These are phyloP conservation scores for Claviceps sp. DNA, from an alignment of 2,329 filamentous ascomycete species.

Conservation along the genomic window DNA sequence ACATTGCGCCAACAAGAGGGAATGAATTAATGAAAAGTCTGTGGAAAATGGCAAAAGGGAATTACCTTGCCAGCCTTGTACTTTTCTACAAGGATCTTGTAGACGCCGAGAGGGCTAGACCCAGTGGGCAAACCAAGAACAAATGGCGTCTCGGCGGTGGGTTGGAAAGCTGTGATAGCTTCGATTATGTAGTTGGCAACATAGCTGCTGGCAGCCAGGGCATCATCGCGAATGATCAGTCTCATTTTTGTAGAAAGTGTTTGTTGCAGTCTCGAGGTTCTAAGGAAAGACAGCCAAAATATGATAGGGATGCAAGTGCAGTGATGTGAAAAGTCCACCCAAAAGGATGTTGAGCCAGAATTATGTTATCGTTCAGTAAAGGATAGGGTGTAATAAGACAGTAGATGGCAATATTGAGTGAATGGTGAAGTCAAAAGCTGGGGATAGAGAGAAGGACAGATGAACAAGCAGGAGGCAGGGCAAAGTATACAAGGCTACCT, in stretches of 20 bases:
- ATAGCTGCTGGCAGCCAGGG: slow-evolving; percentile 55
- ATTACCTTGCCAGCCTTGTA: slow-evolving; percentile 50
- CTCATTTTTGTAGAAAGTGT: slow-evolving; percentile 41
- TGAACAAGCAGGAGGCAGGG: not conserved
- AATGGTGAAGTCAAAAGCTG: not conserved
- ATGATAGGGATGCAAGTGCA: not conserved
- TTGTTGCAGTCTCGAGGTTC: slow-evolving; percentile 7
- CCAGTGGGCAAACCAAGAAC: slow-evolving; percentile 75
- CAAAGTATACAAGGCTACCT: not conserved
- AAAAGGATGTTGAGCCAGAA: not conserved
- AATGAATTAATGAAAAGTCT: not conserved
- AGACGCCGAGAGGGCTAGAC: slow-evolving; percentile 66
- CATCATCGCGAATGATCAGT: slow-evolving; percentile 68
- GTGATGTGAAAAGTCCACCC: not conserved
- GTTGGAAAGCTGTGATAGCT: slow-evolving; percentile 64
- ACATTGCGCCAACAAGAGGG: too few species aligned
- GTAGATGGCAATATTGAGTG: not conserved
- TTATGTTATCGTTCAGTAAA: not conserved
- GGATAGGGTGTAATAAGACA: not conserved
- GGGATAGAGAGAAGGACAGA: not conserved
- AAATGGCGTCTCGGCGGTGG: slow-evolving; percentile 60
- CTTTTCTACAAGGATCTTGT: slow-evolving; percentile 58
- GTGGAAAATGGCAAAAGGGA: not conserved
- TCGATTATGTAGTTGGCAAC: slow-evolving; percentile 74
- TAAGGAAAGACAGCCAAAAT: not conserved